Evolutionary conservation across 768 basidiomycete genomes (phyloP), one percentile per base, ranked within the genome.

Genomic region (Suillus bovinus): DNA sequence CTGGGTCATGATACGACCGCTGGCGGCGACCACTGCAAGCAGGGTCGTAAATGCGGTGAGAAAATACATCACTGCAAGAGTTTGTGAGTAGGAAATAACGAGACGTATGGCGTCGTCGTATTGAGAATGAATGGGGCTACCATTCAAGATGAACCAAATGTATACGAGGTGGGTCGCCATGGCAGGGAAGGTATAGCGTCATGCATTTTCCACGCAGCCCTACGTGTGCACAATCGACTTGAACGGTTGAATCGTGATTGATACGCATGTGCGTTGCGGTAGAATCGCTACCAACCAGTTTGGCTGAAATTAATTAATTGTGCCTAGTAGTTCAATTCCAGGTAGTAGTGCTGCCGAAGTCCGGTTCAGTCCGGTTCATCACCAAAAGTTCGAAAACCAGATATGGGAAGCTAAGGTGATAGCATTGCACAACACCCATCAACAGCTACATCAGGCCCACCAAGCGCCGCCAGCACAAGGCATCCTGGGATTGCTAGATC

Each of bases 1-100:
- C 68, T 81, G 82, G 61, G 63, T 66, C 60, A 74, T 70, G 54
- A 9, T 11, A 44, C 5, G 42, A 44, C n/a, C 10, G 10, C 10
- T 44, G 20, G 10, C 10, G 42, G 42, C 39, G 13, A 11, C 36
- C 10, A n/a, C n/a, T 11, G n/a, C 42, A 10, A 44, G 10, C n/a
- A 44, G 42, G n/a, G 42, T 20, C 10, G 20, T n/a, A 44, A n/a
- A 10, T n/a, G 10, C 42, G 0, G 42, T 10, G n/a, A 44, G 42
- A 44, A 44, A n/a, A 44, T 10, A n/a, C 42, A 44, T 44, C 10
- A 44, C 42, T 0, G n/a, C 10, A 20, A 44, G 10, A 44, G 4
- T n/a, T n/a, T n/a, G 17, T n/a, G n/a, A n/a, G 20, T 20, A n/a
- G 20, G 10, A n/a, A 44, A 11, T 11, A 5, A 17, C 20, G 39